phyloP scores from a whole-genome alignment of 2,329 filamentous ascomycete genomes.

The Pestalotiopsis sp. region DNA sequence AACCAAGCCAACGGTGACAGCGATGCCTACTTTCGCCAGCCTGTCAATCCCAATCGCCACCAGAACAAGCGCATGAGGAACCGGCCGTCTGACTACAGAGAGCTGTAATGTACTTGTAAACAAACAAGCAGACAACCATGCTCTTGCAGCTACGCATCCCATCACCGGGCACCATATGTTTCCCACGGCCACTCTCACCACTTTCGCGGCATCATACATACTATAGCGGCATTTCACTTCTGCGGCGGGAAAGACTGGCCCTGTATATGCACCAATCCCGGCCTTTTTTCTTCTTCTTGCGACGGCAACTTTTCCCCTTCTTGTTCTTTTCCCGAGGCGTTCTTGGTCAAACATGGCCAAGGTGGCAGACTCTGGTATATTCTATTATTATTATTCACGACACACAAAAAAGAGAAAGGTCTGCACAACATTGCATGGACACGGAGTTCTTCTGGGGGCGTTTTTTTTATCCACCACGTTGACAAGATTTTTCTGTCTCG shows the following conservation, averaged over 20 bases:
- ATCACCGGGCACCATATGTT: not conserved
- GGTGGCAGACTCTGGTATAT: not conserved
- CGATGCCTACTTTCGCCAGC: conserved; percentile 92
- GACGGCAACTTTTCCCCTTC: not conserved
- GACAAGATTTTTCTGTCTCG: not conserved
- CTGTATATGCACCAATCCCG: not conserved
- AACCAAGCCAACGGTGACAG: conserved; percentile 69
- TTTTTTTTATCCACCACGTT: not conserved
- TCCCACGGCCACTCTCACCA: not conserved
- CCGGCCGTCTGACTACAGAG: conserved; percentile 87
- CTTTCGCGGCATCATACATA: not conserved
- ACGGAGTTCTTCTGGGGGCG: not conserved
- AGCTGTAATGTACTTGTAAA: conserved; percentile 55
- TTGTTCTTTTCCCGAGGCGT: not conserved
- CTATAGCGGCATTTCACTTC: not conserved
- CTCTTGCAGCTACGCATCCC: not conserved
- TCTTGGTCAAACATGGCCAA: not conserved
- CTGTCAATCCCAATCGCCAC: conserved; percentile 90
- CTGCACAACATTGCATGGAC: not conserved
- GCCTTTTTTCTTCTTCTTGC: not conserved
- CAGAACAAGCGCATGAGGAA: conserved; percentile 78
- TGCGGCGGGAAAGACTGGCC: not conserved
- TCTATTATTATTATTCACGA: not conserved
- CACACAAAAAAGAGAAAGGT: not conserved
- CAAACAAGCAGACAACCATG: not conserved